Conservation (phyloP, 2,329 filamentous ascomycete species). For the Samsoniella hepiali region DNA sequence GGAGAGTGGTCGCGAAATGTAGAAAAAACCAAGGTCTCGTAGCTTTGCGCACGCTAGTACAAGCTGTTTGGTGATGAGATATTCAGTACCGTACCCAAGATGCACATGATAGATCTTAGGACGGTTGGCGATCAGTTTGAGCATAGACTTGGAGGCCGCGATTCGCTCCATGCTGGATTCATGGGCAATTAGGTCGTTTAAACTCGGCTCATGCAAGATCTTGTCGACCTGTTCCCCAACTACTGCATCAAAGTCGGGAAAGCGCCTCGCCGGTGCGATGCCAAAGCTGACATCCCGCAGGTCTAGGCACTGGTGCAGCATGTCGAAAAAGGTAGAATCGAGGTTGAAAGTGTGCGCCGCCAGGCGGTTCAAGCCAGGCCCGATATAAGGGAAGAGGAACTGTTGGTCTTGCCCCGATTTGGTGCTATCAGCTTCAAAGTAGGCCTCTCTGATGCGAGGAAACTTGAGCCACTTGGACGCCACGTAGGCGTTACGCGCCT, state of each 20-base stretch:
- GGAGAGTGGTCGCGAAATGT: background rate
- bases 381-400: background rate
- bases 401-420: background rate
- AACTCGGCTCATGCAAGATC: background rate
- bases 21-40: background rate
- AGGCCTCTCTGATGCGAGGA: background rate
- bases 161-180: background rate
- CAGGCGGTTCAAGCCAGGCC: background rate
- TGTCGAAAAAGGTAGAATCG: background rate
- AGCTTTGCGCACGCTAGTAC: background rate
- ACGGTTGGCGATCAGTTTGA: background rate
- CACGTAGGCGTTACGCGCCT: background rate
- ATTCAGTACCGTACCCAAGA: background rate
- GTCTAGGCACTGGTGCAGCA: background rate
- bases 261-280: background rate
- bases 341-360: background rate
- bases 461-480: background rate
- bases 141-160: background rate
- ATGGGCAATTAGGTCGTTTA: background rate
- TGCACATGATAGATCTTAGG: background rate
- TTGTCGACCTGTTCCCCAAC: background rate
- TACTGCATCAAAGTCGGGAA: background rate
- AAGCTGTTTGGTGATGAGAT: background rate
- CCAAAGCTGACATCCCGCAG: background rate
- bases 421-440: background rate